These are phyloP conservation scores for Naganishia antarctica DNA, from an alignment of 768 basidiomycete genomes.

Conservation along the genomic window DNA sequence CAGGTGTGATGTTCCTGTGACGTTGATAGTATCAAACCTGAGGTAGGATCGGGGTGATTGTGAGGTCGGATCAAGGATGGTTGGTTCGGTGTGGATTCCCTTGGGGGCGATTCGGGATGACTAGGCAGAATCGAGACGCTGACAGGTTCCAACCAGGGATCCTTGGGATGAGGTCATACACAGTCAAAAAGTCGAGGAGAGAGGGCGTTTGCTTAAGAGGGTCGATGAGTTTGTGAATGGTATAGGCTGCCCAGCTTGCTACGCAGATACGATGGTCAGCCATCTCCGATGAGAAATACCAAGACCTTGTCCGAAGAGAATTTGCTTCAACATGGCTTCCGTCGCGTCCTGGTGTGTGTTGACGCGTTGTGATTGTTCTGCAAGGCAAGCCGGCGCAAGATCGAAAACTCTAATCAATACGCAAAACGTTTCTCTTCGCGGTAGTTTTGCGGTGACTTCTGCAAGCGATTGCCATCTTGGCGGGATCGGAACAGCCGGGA, in stretches of 20 bases:
- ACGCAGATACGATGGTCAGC: too few species aligned
- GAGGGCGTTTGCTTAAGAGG: not conserved
- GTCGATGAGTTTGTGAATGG: not conserved
- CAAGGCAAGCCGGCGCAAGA: too few species aligned
- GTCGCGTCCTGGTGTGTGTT: too few species aligned
- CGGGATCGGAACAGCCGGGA: too few species aligned
- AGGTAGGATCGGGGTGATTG: not conserved
- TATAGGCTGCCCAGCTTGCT: too few species aligned
- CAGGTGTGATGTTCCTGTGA: too few species aligned
- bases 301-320: not conserved
- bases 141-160: constrained; percentile 20
- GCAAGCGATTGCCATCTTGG: too few species aligned
- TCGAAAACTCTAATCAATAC: too few species aligned
- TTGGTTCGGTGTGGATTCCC: not conserved
- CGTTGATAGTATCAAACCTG: too few species aligned
- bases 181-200: constrained; percentile 4
- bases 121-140: constrained; percentile 9
- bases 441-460: too few species aligned
- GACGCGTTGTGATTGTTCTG: too few species aligned
- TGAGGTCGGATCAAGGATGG: not conserved
- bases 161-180: constrained; percentile 14
- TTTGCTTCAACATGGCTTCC: not conserved
- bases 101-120: constrained; percentile 19
- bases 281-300: not conserved
- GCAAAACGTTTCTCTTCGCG: too few species aligned